Evolutionary conservation across 192 early-diverging fungal genomes (phyloP).

Genomic region (Coemansia sp.): DNA sequence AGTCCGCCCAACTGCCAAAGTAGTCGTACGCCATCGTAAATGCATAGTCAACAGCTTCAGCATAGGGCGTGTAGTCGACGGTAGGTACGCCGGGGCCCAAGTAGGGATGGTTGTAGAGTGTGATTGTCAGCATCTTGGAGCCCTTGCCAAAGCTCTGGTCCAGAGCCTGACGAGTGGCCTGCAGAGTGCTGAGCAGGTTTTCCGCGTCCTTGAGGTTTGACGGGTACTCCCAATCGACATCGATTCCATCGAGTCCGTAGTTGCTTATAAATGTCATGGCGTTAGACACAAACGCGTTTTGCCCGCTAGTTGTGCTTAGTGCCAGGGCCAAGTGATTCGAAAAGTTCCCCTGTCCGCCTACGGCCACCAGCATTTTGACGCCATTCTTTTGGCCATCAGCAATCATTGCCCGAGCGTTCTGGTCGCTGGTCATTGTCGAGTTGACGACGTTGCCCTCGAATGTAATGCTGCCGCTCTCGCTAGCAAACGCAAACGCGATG

Average conservation of each 20-base stretch:
- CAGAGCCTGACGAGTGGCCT: slow-evolving; percentile 58
- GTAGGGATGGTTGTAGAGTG: slow-evolving; percentile 66
- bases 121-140: slow-evolving; percentile 65
- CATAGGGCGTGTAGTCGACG: slow-evolving; percentile 60
- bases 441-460: slow-evolving; percentile 52
- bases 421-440: slow-evolving; percentile 50
- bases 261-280: slow-evolving; percentile 54
- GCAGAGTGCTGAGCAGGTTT: slow-evolving; percentile 62
- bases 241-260: slow-evolving; percentile 71
- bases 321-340: slow-evolving; percentile 60
- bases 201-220: slow-evolving; percentile 56
- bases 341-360: slow-evolving; percentile 74
- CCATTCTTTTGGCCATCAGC: slow-evolving; percentile 34
- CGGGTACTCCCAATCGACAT: slow-evolving; percentile 80
- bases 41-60: slow-evolving; percentile 63
- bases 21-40: slow-evolving; percentile 75
- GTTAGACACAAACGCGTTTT: slow-evolving; percentile 58
- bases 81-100: slow-evolving; percentile 57
- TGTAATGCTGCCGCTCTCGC: slow-evolving; percentile 33
- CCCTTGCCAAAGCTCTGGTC: slow-evolving; percentile 53
- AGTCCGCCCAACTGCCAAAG: slow-evolving; percentile 66
- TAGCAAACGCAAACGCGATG: slow-evolving; percentile 61
- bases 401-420: slow-evolving; percentile 38
- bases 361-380: slow-evolving; percentile 64
- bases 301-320: slow-evolving; percentile 56